A percentile compares a stretch with the other conserved stretches of the same genome.
These are phyloP conservation scores for Gleditsia sinensis DNA, from an alignment of 306 rosid genomes.

Conservation along the genomic window DNA sequence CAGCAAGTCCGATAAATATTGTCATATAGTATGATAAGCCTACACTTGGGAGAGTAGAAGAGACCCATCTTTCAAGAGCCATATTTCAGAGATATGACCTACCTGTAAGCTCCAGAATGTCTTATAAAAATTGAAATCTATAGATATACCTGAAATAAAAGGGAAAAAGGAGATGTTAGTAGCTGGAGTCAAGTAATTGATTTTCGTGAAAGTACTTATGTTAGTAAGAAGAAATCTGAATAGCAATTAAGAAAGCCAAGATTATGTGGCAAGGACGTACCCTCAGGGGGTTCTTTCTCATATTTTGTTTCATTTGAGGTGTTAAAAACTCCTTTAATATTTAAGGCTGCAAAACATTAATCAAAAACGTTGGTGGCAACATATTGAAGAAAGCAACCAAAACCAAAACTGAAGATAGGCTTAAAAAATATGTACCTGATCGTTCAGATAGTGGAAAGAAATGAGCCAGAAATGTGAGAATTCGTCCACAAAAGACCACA, in stretches of 20 bases:
- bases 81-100: conserved; percentile 32
- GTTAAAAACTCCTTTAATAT: conserved; percentile 98
- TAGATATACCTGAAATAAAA: conserved; percentile 76
- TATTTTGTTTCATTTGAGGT: conserved; percentile 92
- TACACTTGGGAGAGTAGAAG: conserved; percentile 4
- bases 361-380: conserved; percentile 30
- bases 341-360: conserved; percentile 70
- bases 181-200: conserved; percentile 4
- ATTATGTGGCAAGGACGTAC: conserved; percentile 44
- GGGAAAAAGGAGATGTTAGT: conserved; percentile 8
- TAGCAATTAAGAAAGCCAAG: conserved; percentile 12
- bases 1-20: not conserved
- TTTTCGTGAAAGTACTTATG: not conserved
- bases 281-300: conserved; percentile 89
- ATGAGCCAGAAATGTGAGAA: conserved; percentile 95
- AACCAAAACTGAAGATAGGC: conserved; percentile 21
- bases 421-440: conserved; percentile 60
- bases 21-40: conserved; percentile 21
- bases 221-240: conserved; percentile 7
- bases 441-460: conserved; percentile 96
- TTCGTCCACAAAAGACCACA: conserved; percentile 96
- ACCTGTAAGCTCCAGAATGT: conserved; percentile 99
- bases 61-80: conserved; percentile 15
- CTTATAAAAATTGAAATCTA: conserved; percentile 96
- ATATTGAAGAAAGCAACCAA: conserved; percentile 29